Percentiles rank a stretch among this genome's conserved stretches.
These are phyloP conservation scores for Xerocomellus intermedius DNA, from an alignment of 768 basidiomycete species.

Conservation along the genomic window DNA sequence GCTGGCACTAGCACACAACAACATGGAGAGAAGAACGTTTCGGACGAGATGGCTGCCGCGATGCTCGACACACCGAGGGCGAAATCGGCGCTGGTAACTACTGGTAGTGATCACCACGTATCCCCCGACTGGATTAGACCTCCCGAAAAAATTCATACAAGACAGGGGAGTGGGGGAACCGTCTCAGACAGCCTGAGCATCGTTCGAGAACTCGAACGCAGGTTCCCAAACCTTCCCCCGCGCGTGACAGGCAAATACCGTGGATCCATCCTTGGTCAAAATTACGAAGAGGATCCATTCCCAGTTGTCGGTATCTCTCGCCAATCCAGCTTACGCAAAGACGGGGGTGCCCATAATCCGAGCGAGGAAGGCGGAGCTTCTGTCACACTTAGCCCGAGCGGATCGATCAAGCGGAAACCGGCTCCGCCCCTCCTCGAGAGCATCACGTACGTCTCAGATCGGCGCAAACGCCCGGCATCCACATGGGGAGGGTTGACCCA, in stretches of 20 bases:
- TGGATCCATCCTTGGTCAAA: slow-evolving; percentile 24
- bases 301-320: slow-evolving; percentile 25
- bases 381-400: slow-evolving; percentile 13
- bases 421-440: slow-evolving; percentile 27
- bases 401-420: slow-evolving; percentile 32
- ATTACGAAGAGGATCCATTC: slow-evolving; percentile 22
- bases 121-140: slow-evolving; percentile 12
- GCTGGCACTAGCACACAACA: slow-evolving; percentile 1
- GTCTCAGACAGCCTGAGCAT: slow-evolving; percentile 43
- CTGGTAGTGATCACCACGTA: not conserved
- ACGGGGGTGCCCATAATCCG: not conserved
- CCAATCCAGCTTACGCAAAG: slow-evolving; percentile 20
- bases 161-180: slow-evolving; percentile 26
- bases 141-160: slow-evolving; percentile 6
- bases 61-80: slow-evolving; percentile 9
- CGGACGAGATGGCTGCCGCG: slow-evolving; percentile 8
- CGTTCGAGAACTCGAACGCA: slow-evolving; percentile 49
- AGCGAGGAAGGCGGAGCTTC: slow-evolving; percentile 13
- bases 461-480: slow-evolving; percentile 6
- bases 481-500: slow-evolving; percentile 28
- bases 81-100: slow-evolving; percentile 8
- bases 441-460: slow-evolving; percentile 8
- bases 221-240: slow-evolving; percentile 53
- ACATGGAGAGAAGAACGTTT: not conserved
- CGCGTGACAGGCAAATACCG: slow-evolving; percentile 30